Evolutionary conservation across 2,329 filamentous ascomycete genomes (phyloP).

Genomic region (Davidsoniella australis): DNA sequence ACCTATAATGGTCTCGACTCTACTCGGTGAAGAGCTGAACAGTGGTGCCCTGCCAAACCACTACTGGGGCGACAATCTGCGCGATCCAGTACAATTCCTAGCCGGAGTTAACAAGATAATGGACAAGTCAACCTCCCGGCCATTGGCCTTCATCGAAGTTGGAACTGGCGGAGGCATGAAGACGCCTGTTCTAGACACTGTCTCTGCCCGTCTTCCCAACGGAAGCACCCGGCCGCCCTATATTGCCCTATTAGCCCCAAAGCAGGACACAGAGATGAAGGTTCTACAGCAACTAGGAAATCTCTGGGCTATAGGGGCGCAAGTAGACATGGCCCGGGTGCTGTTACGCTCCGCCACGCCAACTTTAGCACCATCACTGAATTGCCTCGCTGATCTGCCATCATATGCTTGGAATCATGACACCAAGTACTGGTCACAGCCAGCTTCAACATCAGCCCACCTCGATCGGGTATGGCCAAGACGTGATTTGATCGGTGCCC

Average conservation of each 20-base stretch:
- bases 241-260: conserved; percentile 8
- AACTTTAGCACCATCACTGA: neutral
- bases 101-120: conserved; percentile 24
- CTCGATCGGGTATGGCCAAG: conserved; percentile 28
- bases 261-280: conserved; percentile 14
- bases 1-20: conserved; percentile 26
- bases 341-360: neutral
- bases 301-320: conserved; percentile 22
- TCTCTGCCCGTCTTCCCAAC: conserved; percentile 14
- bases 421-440: conserved; percentile 36
- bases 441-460: conserved; percentile 26
- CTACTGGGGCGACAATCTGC: conserved; percentile 32
- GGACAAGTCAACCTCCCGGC: conserved; percentile 13
- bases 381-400: conserved; percentile 29
- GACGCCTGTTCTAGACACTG: conserved; percentile 23
- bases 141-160: conserved; percentile 25
- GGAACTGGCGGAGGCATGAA: conserved; percentile 23
- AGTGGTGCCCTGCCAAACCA: conserved; percentile 16
- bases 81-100: conserved; percentile 27
- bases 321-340: conserved; percentile 19
- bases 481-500: conserved; percentile 34
- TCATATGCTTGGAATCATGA: conserved; percentile 38
- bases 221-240: conserved; percentile 4
- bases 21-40: conserved; percentile 16
- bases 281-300: conserved; percentile 21